These are phyloP conservation scores for Raphanus hybrid DNA, from an alignment of 441 rosid genomes.

Conservation along the genomic window DNA sequence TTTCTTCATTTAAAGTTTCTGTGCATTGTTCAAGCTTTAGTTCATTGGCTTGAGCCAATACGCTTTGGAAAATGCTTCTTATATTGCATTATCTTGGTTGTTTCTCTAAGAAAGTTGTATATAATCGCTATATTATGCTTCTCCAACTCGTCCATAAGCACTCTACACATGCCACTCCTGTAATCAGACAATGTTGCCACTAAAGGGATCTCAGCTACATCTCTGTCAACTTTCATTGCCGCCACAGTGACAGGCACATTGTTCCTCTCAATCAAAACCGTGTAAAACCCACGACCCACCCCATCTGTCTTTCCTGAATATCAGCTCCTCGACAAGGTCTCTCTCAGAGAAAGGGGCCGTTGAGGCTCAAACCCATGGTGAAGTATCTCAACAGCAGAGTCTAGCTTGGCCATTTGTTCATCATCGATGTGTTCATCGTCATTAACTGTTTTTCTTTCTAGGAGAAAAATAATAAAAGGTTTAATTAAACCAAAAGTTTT, in stretches of 20 bases:
- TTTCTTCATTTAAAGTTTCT: background rate
- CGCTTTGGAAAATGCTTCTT: background rate
- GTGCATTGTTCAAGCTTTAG: background rate
- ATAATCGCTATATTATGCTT: constrained; percentile 16
- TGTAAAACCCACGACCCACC: constrained; percentile 46
- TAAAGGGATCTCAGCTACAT: constrained; percentile 35
- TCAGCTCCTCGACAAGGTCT: constrained; percentile 53
- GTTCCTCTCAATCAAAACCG: constrained; percentile 48
- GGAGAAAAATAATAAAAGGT: too few species aligned
- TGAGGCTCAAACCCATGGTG: constrained; percentile 59
- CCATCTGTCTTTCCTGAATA: constrained; percentile 36
- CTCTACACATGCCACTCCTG: constrained; percentile 33
- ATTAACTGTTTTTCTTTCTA: background rate
- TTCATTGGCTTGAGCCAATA: background rate
- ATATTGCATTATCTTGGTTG: constrained; percentile 4
- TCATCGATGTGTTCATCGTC: constrained; percentile 24
- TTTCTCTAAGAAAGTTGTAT: background rate
- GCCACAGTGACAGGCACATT: constrained; percentile 49
- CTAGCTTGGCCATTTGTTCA: constrained; percentile 45
- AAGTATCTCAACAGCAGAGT: constrained; percentile 50
- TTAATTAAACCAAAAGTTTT: too few species aligned
- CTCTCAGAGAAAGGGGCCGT: constrained; percentile 42
- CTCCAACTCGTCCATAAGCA: constrained; percentile 51
- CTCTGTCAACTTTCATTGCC: constrained; percentile 40
- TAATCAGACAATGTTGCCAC: constrained; percentile 36